Percentiles rank a stretch among this genome's conserved stretches.
Evolutionary conservation across 202 grass and related monocot species (phyloP).

Genomic region (Carex sylvatica): DNA sequence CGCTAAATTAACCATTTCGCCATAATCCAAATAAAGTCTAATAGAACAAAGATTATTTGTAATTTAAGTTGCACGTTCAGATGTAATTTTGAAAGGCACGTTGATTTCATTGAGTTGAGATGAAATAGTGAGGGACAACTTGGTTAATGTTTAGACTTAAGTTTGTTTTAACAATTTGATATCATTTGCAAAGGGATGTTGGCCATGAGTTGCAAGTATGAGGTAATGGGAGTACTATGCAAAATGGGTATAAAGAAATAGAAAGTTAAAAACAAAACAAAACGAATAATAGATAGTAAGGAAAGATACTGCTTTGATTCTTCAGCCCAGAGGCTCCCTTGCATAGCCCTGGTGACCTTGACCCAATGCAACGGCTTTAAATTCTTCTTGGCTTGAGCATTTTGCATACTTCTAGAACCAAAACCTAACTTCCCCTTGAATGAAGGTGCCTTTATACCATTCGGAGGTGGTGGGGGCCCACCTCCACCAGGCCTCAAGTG

Average conservation of each 20-base stretch:
- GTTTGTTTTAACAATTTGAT: not conserved
- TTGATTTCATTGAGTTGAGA: not conserved
- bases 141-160: not conserved
- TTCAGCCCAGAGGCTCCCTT: constrained; percentile 93
- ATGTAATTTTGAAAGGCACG: not conserved
- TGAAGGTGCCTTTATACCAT: constrained; percentile 27
- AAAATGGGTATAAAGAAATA: not conserved
- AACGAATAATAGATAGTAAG: constrained; percentile 11
- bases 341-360: constrained; percentile 98
- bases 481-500: constrained; percentile 12
- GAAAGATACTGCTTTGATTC: constrained; percentile 28
- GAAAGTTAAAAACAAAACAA: constrained; percentile 29
- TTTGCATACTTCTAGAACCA: constrained; percentile 49
- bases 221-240: not conserved
- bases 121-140: not conserved
- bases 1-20: not conserved
- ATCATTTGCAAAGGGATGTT: constrained; percentile 6
- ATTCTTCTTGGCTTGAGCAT: constrained; percentile 65
- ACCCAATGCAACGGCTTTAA: constrained; percentile 99
- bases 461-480: constrained; percentile 35
- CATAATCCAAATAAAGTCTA: not conserved
- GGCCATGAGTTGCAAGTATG: not conserved
- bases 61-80: not conserved
- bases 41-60: not conserved
- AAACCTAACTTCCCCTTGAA: constrained; percentile 32